Percentiles rank a stretch among this genome's conserved stretches.
These are phyloP conservation scores for Arthrinium puccinioides DNA, from an alignment of 2,329 filamentous ascomycete genomes.

Conservation along the genomic window DNA sequence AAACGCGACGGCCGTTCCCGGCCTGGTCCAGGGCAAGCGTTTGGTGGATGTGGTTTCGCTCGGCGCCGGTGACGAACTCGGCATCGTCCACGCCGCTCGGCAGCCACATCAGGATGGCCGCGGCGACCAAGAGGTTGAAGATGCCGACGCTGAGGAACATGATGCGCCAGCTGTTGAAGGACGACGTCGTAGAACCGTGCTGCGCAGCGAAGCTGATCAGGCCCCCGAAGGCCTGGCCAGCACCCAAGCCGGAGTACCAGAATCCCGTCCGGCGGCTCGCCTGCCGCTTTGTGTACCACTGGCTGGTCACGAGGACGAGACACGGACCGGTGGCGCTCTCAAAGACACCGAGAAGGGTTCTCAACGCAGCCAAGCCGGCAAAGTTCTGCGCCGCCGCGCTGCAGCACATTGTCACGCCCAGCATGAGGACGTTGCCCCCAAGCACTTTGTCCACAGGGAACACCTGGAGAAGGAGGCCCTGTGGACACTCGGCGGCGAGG, in stretches of 20 bases:
- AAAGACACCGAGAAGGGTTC: slow-evolving; percentile 62
- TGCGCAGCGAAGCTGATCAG: slow-evolving; percentile 47
- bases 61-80: slow-evolving; percentile 27
- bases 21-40: slow-evolving; percentile 52
- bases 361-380: slow-evolving; percentile 53
- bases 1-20: slow-evolving; percentile 46
- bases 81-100: slow-evolving; percentile 43
- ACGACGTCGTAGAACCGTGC: slow-evolving; percentile 26
- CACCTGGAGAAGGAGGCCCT: slow-evolving; percentile 53
- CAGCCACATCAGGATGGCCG: slow-evolving; percentile 31
- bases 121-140: slow-evolving; percentile 35
- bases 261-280: slow-evolving; percentile 56
- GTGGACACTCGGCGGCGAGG: slow-evolving; percentile 51
- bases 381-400: slow-evolving; percentile 57
- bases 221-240: slow-evolving; percentile 45
- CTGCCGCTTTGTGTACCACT: slow-evolving; percentile 68
- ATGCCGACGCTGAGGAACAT: slow-evolving; percentile 43
- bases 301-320: slow-evolving; percentile 59
- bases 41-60: slow-evolving; percentile 39
- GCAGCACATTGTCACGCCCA: slow-evolving; percentile 54
- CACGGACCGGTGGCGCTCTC: slow-evolving; percentile 64
- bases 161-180: slow-evolving; percentile 32
- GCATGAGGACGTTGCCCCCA: slow-evolving; percentile 48
- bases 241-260: slow-evolving; percentile 56
- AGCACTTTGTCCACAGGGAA: slow-evolving; percentile 56